Evolutionary conservation across 306 rosid species (phyloP).

Genomic region (Arachis stenosperma): DNA sequence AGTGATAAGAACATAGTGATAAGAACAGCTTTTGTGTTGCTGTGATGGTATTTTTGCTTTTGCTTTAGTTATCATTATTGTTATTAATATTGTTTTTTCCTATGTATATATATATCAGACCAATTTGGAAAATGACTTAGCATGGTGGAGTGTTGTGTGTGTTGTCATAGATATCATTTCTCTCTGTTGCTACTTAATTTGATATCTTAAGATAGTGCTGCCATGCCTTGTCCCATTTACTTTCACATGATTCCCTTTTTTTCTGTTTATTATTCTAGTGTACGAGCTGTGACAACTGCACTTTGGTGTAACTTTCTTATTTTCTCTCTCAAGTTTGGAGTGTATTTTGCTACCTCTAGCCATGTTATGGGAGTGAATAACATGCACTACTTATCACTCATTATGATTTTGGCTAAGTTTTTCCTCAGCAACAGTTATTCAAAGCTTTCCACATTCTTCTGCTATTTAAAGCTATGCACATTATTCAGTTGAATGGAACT

Average conservation of each 20-base stretch:
- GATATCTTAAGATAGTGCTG: background rate
- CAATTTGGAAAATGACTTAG: background rate
- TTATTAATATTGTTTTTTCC: too few species aligned
- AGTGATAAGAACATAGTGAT: background rate
- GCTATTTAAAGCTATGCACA: too few species aligned
- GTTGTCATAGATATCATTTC: background rate
- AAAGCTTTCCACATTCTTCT: too few species aligned
- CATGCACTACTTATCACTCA: too few species aligned
- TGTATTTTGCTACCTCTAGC: too few species aligned
- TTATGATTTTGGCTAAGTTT: too few species aligned
- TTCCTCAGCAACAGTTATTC: too few species aligned
- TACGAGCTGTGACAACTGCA: conserved; percentile 92
- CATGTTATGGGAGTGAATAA: too few species aligned
- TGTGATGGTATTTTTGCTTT: background rate
- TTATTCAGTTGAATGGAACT: too few species aligned
- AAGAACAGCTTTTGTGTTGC: background rate
- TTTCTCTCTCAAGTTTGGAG: conserved; percentile 91
- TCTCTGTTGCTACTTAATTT: background rate
- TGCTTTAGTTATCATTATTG: too few species aligned
- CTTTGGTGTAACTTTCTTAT: conserved; percentile 98
- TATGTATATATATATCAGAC: background rate
- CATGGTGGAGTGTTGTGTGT: background rate
- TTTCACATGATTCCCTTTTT: background rate
- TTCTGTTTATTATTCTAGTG: conserved; percentile 51
- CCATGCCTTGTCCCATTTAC: background rate